A percentile compares a stretch with the other conserved stretches of the same genome.
These are phyloP conservation scores for Dictyostelium discoideum DNA, from an alignment of 78 protist species.

Conservation along the genomic window dicty_2.7 NC_007089.4:5745501-5746000, in stretches of 20 bases:
- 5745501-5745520: not conserved
- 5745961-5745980: conserved; percentile 46
- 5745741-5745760: conserved; percentile 36
- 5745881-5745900: conserved; percentile 62
- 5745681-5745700: not conserved
- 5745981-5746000: conserved; percentile 38
- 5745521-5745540: not conserved
- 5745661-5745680: not conserved
- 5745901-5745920: conserved; percentile 57
- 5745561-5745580: not conserved
- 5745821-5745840: conserved; percentile 30
- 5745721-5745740: conserved; percentile 35
- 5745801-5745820: conserved; percentile 70
- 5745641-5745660: not conserved
- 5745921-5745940: conserved; percentile 56
- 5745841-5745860: conserved; percentile 57
- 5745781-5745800: conserved; percentile 37
- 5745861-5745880: conserved; percentile 48
- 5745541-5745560: not conserved
- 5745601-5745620: not conserved
- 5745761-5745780: conserved; percentile 61
- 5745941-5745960: conserved; percentile 42
- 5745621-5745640: not conserved
- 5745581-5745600: not conserved
- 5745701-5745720: conserved; percentile 35